Evolutionary conservation across 2,329 filamentous ascomycete species (phyloP), one percentile per base, ranked within the genome.

Genomic region (Ascochyta viciae-villosae): DNA sequence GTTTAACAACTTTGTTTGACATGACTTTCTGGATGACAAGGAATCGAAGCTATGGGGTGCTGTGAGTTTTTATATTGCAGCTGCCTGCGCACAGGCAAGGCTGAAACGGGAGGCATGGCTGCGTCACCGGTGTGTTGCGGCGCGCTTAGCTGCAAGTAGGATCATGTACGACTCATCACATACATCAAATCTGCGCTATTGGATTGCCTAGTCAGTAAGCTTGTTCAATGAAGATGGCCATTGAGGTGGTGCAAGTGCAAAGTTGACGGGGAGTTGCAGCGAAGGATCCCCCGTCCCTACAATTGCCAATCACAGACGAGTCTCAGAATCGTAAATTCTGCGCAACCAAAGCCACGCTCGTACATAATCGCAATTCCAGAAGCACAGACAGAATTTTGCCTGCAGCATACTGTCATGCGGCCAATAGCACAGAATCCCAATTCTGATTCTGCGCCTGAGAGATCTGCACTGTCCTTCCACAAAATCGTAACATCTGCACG

Each of bases 341-440:
- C 12, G 6, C 38, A 15, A 5, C 23, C 26, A 34, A 37, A 40
- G 46, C 37, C 46, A 41, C 37, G 9, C 27, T 41, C 46, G 46
- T 49, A 41, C 46, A 41, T 15, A 49, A 34, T 41, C 46, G 46
- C 19, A 49, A 41, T 16, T 27, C 26, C 26, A 27, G 2, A 9
- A 27, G 26, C 26, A 27, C 26, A 9, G 27, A 12, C 7, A 29
- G 8, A 34, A 34, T 34, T 2, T 10, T 45, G 29, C 42, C 29
- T 35, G 4, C 16, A 7, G 29, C 13, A 15, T 45, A 7, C 31
- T 29, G 42, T 34, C 29, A 37, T 16, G 13, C 22, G 33, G 29
- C 50, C 51, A 54, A 54, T 44, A 8, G 42, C 16, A 41, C 37
- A 40, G 29, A 47, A 44, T 40, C 39, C 27, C n/a, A 33, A 31